A percentile compares a stretch with the other conserved stretches of the same genome.
These are phyloP conservation scores for Fraxinus pennsylvanica DNA, from an alignment of 257 asterid genomes.

Conservation along the genomic window DNA sequence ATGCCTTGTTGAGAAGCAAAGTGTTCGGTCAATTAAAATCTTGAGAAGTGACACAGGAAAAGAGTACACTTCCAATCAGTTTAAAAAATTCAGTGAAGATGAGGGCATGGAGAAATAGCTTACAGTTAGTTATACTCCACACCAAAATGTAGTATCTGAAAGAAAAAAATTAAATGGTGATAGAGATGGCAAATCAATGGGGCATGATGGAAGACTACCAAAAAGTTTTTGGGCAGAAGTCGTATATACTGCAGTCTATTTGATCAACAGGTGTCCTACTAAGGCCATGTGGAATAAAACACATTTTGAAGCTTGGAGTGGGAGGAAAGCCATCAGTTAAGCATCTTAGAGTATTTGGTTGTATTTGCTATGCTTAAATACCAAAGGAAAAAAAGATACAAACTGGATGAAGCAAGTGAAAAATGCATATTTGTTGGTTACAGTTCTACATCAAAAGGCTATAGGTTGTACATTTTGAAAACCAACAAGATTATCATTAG, in stretches of 20 bases:
- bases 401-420: background rate
- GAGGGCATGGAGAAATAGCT: background rate
- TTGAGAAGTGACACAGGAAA: background rate
- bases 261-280: background rate
- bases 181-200: background rate
- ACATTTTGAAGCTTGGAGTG: background rate
- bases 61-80: background rate
- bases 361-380: background rate
- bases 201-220: too few relatives aligned
- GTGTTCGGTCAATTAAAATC: too few relatives aligned
- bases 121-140: background rate
- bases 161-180: background rate
- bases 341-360: too few relatives aligned
- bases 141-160: background rate
- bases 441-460: too few relatives aligned
- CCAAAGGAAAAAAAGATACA: background rate
- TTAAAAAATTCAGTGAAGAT: too few relatives aligned
- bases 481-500: too few relatives aligned
- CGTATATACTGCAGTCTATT: background rate
- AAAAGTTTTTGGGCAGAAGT: background rate
- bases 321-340: background rate
- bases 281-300: background rate
- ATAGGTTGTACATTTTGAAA: too few relatives aligned
- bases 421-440: too few relatives aligned
- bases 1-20: too few relatives aligned